Evolutionary conservation across 768 basidiomycete genomes (phyloP), one percentile per base, ranked within the genome.

Genomic region (Crucibulum laeve): DNA sequence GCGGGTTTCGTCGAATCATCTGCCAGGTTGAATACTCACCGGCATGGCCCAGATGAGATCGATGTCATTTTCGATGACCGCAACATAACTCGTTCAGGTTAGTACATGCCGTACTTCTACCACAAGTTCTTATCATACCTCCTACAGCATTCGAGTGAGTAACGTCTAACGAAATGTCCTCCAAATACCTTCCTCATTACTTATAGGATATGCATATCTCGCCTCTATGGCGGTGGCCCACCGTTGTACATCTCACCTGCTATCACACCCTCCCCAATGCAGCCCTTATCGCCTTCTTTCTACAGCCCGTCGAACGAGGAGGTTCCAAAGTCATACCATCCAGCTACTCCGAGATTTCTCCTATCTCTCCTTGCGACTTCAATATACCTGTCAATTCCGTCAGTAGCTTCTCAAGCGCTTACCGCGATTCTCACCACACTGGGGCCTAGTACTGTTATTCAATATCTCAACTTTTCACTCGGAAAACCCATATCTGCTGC

Each of bases 81-180:
- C 13, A 95, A 94, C 56, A 94, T 95, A 57, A 91, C 91, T 5
- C 74, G 91, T 52, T 78, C 89, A 59, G 88, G 88, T 89, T 32
- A 53, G 81, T 69, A 32, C 13, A 15, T 23, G 32, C 15, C 47
- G 37, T 44, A 40, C 24, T 39, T 38, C 39, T 14, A 45, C 19
- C 19, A 38, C 44, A 30, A n/a, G 14, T 14, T 42, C 26, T 17
- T 8, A 24, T 42, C 6, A 40, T 22, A 19, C 13, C 23, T 39
- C 39, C 43, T 28, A 28, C 54, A 87, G 91, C 92, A 10, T 95
- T 96, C 59, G 91, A 94, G 91, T 92, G 65, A 62, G 91, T 77
- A 42, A 32, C 17, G 26, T 40, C 13, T 39, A 4, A 22, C 14
- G 11, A 8, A 10, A 36, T 33, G 3, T 19, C 33, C 15, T 24